Percentiles rank a stretch among this genome's conserved stretches.
Conservation (phyloP, 352 stramenopile genomes). For the Pythium grandisporangium region DNA sequence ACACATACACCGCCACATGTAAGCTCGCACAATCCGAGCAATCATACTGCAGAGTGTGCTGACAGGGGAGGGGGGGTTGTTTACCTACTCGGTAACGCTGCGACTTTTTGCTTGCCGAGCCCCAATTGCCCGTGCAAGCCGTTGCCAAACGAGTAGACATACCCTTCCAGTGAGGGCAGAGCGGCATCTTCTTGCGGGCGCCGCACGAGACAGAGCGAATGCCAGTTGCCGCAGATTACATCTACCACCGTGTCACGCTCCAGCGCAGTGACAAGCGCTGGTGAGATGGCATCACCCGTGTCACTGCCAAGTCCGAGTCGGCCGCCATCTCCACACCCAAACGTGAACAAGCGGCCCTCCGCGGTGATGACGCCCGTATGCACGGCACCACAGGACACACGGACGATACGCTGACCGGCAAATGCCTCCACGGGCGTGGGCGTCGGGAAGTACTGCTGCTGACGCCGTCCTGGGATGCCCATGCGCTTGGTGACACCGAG, state of each 20-base stretch:
- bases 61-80: neutral
- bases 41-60: no score
- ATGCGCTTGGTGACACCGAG: constrained; percentile 45
- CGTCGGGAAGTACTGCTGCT: constrained; percentile 52
- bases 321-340: constrained; percentile 87
- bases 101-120: constrained; percentile 58
- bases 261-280: constrained; percentile 36
- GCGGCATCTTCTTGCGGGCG: constrained; percentile 3
- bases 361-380: constrained; percentile 60
- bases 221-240: constrained; percentile 53
- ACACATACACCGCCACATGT: neutral
- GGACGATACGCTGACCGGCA: constrained; percentile 23
- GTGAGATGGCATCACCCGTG: constrained; percentile 27
- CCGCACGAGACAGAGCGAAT: constrained; percentile 54
- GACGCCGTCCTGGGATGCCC: constrained; percentile 30
- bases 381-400: constrained; percentile 85
- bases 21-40: neutral
- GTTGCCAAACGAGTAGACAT: constrained; percentile 55
- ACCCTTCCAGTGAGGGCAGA: no score
- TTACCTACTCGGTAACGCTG: constrained; percentile 50
- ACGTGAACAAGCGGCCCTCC: constrained; percentile 66
- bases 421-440: constrained; percentile 52
- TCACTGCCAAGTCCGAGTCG: constrained; percentile 71
- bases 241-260: constrained; percentile 45
- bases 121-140: constrained; percentile 68